Base-by-base conservation (phyloP, 352 stramenopile species). In the Globisporangium emineosum region DNA sequence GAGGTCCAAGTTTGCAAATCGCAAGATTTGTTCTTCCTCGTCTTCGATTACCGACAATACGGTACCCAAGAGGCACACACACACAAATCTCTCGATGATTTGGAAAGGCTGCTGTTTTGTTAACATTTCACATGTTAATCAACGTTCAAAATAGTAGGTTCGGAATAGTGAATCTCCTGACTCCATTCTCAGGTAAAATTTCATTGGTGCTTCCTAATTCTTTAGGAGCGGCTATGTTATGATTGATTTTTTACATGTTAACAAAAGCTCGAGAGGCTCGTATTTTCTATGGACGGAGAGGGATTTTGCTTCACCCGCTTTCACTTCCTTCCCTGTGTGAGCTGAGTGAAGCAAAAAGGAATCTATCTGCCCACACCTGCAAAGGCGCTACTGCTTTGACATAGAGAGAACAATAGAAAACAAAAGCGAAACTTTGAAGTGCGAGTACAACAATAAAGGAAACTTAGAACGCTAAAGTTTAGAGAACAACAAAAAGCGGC, bases 331-430 rank as follows among this genome's bases (percentile, higher is more conserved):
- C n/a, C n/a, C n/a, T n/a, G n/a, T n/a, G n/a, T 43, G 21, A 21
- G 13, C 33, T 13, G n/a, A 47, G 54, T 35, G 32, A 19, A 29
- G 27, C n/a, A 47, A 60, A 49, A n/a, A n/a, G n/a, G 55, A 29
- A 54, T 54, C 9, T 54, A 54, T 33, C 47, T 54, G 47, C 13
- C 47, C 47, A 35, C 13, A 47, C 21, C 19, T 47, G 40, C 40
- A 47, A 55, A 55, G 45, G 17, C 25, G 9, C 23, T 33, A 17
- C 29, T 10, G 5, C 5, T 23, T 13, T n/a, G 8, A 55, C 8
- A 33, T 23, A 47, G 5, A 29, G 49, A 55, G 49, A 55, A 35
- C 23, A 32, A 33, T 54, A 55, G 49, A 35, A 35, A 55, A 55
- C 23, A 13, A n/a, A n/a, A n/a, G n/a, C n/a, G n/a, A n/a, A n/a